Evolutionary conservation across 2,329 filamentous ascomycete genomes (phyloP), one percentile per base, ranked within the genome.

Genomic region (Plenodomus biglobosus): DNA sequence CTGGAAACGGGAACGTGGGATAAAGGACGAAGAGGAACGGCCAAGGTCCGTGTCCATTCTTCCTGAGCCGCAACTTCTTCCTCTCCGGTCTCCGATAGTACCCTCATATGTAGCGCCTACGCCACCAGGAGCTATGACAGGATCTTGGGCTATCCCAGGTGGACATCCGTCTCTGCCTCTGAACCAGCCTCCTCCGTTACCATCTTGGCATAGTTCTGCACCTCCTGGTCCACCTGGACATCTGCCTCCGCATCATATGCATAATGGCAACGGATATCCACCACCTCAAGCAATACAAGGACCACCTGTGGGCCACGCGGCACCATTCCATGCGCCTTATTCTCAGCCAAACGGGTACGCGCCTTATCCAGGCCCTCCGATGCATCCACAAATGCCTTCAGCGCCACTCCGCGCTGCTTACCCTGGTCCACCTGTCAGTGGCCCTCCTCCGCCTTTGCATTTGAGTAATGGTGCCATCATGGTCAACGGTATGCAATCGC

Each of bases 1-100:
- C 54, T 72, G 75, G 66, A 74, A 74, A 60, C 74, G 71, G 53
- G 67, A 73, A 50, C 64, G 75, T 41, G 68, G 60, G 8, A 58
- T 62, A 2, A 61, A 68, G 41, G 60, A 65, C 8, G 59, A 63
- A 38, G 61, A 62, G 32, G 64, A 67, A 43, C 61, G 63, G 40
- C 59, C 67, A 43, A 57, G 56, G 43, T 65, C 67, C 13, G 51
- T 57, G 7, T 68, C 65, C 18, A 61, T 59, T 27, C 54, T 59
- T 17, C 56, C 59, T 35, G 68, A 70, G 43, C 59, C 75, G 15
- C 68, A 69, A 42, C 66, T 64, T 39, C 59, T 69, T 22, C 58
- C 67, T 40, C 52, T 71, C 8, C 64, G 63, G 40, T 70, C 69
- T 22, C 65, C 69, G 42, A 62, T 62, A 4, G 52, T 66, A 11